These are phyloP conservation scores for Lentinula raphanica DNA, from an alignment of 768 basidiomycete species.

Conservation along the genomic window DNA sequence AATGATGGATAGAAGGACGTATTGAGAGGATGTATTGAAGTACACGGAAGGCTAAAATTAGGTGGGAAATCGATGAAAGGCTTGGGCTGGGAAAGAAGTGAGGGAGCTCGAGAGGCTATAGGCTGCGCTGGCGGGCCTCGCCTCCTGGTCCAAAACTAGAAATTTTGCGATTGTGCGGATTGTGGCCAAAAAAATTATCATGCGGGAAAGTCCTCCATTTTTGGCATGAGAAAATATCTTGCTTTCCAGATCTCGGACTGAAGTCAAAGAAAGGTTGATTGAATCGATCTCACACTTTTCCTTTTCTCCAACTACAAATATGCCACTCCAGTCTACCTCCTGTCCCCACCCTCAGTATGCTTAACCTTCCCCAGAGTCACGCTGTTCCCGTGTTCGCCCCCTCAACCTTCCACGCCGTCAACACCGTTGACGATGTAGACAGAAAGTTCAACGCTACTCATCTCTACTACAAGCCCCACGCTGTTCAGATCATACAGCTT, in stretches of 20 bases:
- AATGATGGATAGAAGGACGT: background rate
- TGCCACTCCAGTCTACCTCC: background rate
- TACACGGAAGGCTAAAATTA: constrained; percentile 9
- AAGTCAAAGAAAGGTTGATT: constrained; percentile 3
- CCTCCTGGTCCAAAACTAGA: background rate
- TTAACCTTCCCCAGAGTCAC: constrained; percentile 22
- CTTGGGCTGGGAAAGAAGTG: constrained; percentile 6
- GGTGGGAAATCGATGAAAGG: constrained; percentile 12
- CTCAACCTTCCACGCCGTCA: constrained; percentile 13
- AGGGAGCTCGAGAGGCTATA: background rate
- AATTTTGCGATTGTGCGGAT: constrained; percentile 3
- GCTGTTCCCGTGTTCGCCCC: constrained; percentile 14
- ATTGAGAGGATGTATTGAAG: background rate
- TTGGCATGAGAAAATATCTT: constrained; percentile 9
- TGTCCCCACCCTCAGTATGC: constrained; percentile 14
- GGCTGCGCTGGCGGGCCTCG: background rate
- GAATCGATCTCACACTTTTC: constrained; percentile 9
- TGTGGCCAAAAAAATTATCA: background rate
- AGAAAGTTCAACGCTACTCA: constrained; percentile 33
- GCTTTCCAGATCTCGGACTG: constrained; percentile 7
- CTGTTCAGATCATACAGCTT: constrained; percentile 68
- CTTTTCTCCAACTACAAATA: constrained; percentile 6
- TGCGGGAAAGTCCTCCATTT: background rate
- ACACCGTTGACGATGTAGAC: constrained; percentile 23
- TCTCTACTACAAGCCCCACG: constrained; percentile 40